These are phyloP conservation scores for Biscogniauxia mediterranea DNA, from an alignment of 2,329 filamentous ascomycete species.

Conservation along the genomic window DNA sequence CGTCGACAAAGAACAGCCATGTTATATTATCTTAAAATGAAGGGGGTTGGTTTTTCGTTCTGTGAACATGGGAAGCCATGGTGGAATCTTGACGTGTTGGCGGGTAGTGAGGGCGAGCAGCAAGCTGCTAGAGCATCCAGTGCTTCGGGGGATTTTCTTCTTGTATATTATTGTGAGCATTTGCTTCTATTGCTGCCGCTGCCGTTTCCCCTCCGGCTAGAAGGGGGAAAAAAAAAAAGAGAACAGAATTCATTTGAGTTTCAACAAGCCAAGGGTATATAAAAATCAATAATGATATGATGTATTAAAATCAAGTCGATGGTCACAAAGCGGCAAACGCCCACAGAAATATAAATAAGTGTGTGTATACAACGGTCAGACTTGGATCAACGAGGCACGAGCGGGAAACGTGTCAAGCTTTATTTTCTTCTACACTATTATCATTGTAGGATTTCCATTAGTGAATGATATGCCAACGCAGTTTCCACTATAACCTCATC, in stretches of 20 bases:
- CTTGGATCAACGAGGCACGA: neutral
- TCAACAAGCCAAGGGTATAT: neutral
- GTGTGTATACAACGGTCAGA: neutral
- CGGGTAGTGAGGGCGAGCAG: neutral
- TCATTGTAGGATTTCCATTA: no score
- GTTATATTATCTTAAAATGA: slow-evolving; percentile 22
- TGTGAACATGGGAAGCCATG: slow-evolving; percentile 9
- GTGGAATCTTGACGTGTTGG: neutral
- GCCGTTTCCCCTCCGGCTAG: neutral
- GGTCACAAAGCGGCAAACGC: neutral
- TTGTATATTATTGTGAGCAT: neutral
- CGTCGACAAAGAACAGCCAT: slow-evolving; percentile 18
- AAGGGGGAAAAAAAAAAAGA: neutral
- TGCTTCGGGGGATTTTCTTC: neutral
- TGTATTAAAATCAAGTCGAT: no score
- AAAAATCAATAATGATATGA: neutral
- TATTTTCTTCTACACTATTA: neutral
- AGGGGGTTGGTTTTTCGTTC: slow-evolving; percentile 14
- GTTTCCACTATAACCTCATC: no score
- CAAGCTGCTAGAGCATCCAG: neutral
- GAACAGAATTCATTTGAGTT: neutral
- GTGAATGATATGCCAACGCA: no score
- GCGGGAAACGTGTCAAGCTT: neutral
- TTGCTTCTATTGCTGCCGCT: neutral
- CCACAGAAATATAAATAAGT: neutral